phyloP scores from a whole-genome alignment of 176 grass and related monocot species.

The Musa schizocarpa region DNA sequence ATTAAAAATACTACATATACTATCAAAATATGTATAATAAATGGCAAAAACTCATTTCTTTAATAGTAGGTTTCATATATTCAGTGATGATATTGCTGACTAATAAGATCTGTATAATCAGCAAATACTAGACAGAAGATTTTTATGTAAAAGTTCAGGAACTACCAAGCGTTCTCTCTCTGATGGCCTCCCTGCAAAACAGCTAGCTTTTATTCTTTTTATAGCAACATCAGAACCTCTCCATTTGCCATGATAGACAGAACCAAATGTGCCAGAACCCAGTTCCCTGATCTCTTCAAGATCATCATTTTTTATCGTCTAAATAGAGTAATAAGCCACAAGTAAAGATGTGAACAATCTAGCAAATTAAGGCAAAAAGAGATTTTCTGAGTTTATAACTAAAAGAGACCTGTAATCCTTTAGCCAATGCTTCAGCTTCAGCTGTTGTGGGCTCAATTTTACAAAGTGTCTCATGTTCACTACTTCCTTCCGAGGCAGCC shows the following conservation, averaged over 20 bases:
- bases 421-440: slow-evolving; percentile 43
- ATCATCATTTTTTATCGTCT: slow-evolving; percentile 21
- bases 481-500: slow-evolving; percentile 35
- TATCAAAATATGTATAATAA: background rate
- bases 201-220: slow-evolving; percentile 23
- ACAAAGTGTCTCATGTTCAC: slow-evolving; percentile 32
- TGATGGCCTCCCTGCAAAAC: slow-evolving; percentile 14
- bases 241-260: slow-evolving; percentile 29
- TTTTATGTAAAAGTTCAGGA: background rate
- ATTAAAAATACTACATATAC: background rate
- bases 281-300: slow-evolving; percentile 22
- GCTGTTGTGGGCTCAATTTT: slow-evolving; percentile 77
- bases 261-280: slow-evolving; percentile 25
- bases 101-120: background rate
- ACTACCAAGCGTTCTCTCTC: slow-evolving; percentile 14
- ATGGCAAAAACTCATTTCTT: background rate
- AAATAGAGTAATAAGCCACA: background rate
- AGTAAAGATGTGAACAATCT: background rate
- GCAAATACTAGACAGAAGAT: background rate
- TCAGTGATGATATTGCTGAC: background rate
- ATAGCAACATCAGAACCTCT: slow-evolving; percentile 30
- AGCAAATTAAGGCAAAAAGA: background rate
- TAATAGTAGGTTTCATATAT: background rate
- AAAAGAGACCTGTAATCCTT: background rate
- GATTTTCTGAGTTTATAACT: background rate